Conservation (phyloP, 768 basidiomycete genomes). For the Rhizopogon sp. region DNA sequence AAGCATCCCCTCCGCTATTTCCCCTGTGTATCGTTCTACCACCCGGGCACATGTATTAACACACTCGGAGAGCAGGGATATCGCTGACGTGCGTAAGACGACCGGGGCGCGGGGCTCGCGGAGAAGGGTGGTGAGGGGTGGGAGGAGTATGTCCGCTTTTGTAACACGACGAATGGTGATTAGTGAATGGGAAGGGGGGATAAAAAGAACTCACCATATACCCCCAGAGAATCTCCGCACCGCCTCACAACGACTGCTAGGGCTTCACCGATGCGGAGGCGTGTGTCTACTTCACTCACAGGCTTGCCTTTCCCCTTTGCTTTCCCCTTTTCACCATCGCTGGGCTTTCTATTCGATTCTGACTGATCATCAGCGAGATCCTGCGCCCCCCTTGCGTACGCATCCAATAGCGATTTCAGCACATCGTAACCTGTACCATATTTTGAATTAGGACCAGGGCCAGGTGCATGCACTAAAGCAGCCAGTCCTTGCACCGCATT, state of each 20-base stretch:
- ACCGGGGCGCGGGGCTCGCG: constrained; percentile 61
- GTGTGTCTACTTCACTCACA: constrained; percentile 56
- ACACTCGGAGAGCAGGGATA: constrained; percentile 72
- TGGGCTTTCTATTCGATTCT: constrained; percentile 38
- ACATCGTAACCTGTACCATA: constrained; percentile 45
- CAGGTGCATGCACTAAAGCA: constrained; percentile 76
- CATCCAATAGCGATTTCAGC: constrained; percentile 55
- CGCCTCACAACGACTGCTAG: constrained; percentile 70
- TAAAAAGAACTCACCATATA: constrained; percentile 51
- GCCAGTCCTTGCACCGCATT: constrained; percentile 89
- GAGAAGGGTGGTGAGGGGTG: constrained; percentile 62
- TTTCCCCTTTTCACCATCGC: background rate
- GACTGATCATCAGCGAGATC: constrained; percentile 37
- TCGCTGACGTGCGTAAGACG: constrained; percentile 61
- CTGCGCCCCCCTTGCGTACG: constrained; percentile 54
- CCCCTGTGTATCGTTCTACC: constrained; percentile 54
- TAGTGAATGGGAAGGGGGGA: background rate
- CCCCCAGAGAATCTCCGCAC: constrained; percentile 62
- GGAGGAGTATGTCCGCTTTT: constrained; percentile 66
- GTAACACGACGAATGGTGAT: constrained; percentile 3
- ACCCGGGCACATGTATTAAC: constrained; percentile 60
- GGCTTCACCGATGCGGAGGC: constrained; percentile 82
- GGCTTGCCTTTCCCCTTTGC: background rate
- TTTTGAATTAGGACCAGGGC: constrained; percentile 17
- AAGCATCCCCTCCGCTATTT: constrained; percentile 63